A percentile compares a stretch with the other conserved stretches of the same genome.
Evolutionary conservation across 805 yeast species (phyloP).

Genomic region (Suhomyces vadensis): DNA sequence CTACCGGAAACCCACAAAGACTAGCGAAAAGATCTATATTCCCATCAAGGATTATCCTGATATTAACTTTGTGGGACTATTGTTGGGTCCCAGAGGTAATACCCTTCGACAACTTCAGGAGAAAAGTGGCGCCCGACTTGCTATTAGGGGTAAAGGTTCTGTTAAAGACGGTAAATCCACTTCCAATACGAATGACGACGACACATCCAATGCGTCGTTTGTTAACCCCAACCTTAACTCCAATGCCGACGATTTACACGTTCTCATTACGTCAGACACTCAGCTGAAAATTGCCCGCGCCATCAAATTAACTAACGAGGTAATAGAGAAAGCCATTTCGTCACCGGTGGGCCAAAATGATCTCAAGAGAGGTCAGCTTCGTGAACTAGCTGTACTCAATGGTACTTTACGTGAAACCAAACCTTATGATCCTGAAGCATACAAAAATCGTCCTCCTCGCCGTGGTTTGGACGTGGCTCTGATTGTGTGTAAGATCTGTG

Average conservation of each 20-base stretch:
- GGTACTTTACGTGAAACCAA: slow-evolving; percentile 88
- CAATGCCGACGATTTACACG: slow-evolving; percentile 75
- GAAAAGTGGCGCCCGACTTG: slow-evolving; percentile 85
- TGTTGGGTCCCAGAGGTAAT: slow-evolving; percentile 95
- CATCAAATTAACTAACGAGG: slow-evolving; percentile 66
- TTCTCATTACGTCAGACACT: slow-evolving; percentile 79
- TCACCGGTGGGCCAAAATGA: slow-evolving; percentile 95
- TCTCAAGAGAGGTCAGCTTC: slow-evolving; percentile 82
- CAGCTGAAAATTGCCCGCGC: slow-evolving; percentile 78
- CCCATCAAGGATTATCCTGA: slow-evolving; percentile 89
- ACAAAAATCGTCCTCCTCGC: slow-evolving; percentile 33
- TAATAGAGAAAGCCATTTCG: slow-evolving; percentile 78
- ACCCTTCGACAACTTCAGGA: slow-evolving; percentile 79
- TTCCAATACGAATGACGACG: slow-evolving; percentile 43
- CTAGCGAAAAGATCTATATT: slow-evolving; percentile 77
- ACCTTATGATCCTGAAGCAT: slow-evolving; percentile 48
- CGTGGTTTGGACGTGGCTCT: slow-evolving; percentile 47
- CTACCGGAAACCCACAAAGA: slow-evolving; percentile 66
- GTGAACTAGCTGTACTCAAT: slow-evolving; percentile 89
- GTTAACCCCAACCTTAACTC: slow-evolving; percentile 24
- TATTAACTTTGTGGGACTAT: slow-evolving; percentile 86
- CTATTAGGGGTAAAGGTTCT: slow-evolving; percentile 93
- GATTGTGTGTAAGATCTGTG: slow-evolving; percentile 77
- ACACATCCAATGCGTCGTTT: slow-evolving; percentile 19
- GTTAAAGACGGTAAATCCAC: slow-evolving; percentile 83